Conservation (phyloP, 768 basidiomycete species). For the Tricholoma terreum region DNA sequence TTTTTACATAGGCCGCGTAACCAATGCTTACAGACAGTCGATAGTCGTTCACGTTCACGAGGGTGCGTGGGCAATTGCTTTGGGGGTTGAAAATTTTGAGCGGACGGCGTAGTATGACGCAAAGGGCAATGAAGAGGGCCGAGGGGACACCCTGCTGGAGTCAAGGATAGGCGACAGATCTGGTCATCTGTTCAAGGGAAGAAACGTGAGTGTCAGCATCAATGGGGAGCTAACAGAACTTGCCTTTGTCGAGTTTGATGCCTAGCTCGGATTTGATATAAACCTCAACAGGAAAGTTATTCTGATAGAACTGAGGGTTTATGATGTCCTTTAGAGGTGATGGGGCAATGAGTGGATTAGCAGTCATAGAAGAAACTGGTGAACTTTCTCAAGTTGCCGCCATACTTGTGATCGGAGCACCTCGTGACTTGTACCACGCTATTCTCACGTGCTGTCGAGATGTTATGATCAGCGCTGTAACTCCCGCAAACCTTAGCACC, state of each 20-base stretch:
- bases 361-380: constrained; percentile 32
- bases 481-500: no score
- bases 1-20: constrained; percentile 97
- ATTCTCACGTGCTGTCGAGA: no score
- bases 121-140: constrained; percentile 90
- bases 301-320: constrained; percentile 91
- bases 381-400: no score
- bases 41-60: constrained; percentile 75
- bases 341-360: constrained; percentile 54
- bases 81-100: constrained; percentile 86
- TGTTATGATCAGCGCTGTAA: no score
- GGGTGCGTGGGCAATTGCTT: constrained; percentile 81
- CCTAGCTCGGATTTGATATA: constrained; percentile 81
- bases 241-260: constrained; percentile 91
- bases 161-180: constrained; percentile 84
- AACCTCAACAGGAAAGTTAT: constrained; percentile 77
- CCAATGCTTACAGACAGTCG: constrained; percentile 99
- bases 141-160: constrained; percentile 83
- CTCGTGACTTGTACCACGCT: no score
- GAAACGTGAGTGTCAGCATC: neutral
- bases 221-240: constrained; percentile 12
- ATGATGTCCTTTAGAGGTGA: constrained; percentile 68
- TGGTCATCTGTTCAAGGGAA: constrained; percentile 66
- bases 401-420: no score
- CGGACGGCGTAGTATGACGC: constrained; percentile 86